Evolutionary conservation across 1,139 yeast genomes (phyloP), one percentile per base, ranked within the genome.

Genomic region (Sugiyamaella neomexicana): DNA sequence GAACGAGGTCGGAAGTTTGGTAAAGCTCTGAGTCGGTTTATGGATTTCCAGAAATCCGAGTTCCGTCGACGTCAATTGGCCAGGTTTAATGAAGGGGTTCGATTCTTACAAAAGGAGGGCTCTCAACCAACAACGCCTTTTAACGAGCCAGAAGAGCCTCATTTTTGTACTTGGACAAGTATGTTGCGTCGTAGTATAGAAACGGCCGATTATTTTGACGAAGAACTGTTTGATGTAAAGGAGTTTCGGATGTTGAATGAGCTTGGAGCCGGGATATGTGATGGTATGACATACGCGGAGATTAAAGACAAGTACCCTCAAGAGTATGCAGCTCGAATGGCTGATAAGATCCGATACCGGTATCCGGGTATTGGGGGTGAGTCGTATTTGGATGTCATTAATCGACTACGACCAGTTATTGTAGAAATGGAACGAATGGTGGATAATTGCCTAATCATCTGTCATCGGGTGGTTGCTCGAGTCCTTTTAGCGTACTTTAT

Each of bases 331-430:
- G 80, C 90, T 17, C 79, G 97, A 58, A 74, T 89, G 61, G 76
- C 78, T 45, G 86, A 89, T 69, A 91, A 91, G 71, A 77, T 91
- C 64, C 76, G 85, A 27, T 91, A 90, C 71, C 76, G 98, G 61
- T 91, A 90, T 67, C 98, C 98, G 1, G 98, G 98, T 9, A 88
- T 89, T 52, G 97, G 97, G n/a, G 98, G 98, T 34, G 98, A 91
- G 72, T 87, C 96, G 0, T 91, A 91, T 64, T 74, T 91, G 63
- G 99, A 93, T 71, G 99, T 91, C 4, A 86, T 93, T 65, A 89
- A 91, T 60, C 78, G 99, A 58, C 76, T 93, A 57, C 78, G 96
- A 56, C 96, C 98, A 0, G 81, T 93, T 38, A 91, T 93, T 60
- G 90, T 91, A 10, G 99, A 93, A 68, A 79, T 93, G 50, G 99